phyloP scores from a whole-genome alignment of 2,329 filamentous ascomycete species.

The Aspergillus eucalypticola region DNA sequence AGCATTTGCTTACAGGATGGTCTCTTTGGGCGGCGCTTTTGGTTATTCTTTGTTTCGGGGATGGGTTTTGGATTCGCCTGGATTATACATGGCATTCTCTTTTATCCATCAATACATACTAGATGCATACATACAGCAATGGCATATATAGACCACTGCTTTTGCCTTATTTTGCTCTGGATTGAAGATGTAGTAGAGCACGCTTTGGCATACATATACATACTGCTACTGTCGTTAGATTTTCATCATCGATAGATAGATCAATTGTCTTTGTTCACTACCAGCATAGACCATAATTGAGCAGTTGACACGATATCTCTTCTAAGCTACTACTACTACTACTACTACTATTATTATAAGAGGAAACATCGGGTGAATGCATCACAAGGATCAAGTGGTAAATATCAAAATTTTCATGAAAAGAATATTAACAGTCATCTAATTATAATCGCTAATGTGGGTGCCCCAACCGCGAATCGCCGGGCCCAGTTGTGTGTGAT shows the following conservation, averaged over 20 bases:
- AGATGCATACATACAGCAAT: not conserved
- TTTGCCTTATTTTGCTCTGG: not conserved
- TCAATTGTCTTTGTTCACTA: no score
- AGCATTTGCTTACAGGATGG: not conserved
- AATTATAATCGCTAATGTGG: constrained; percentile 15
- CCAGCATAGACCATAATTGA: no score
- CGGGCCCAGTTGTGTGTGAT: constrained; percentile 4
- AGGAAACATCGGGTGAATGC: not conserved
- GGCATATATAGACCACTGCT: not conserved
- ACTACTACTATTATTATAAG: no score
- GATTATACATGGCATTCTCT: not conserved
- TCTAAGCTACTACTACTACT: no score
- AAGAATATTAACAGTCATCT: constrained; percentile 12
- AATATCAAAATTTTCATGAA: not conserved
- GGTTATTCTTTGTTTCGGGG: not conserved
- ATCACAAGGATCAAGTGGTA: not conserved
- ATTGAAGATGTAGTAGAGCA: not conserved
- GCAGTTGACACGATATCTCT: no score
- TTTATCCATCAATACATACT: not conserved
- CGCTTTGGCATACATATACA: not conserved
- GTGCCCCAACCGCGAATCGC: constrained; percentile 5
- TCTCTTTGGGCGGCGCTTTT: not conserved
- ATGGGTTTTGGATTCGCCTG: not conserved
- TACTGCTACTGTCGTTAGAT: not conserved
- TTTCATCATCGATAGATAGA: no score